Evolutionary conservation across 192 early-diverging fungal species (phyloP).

Genomic region (Chytriomyces confervae): DNA sequence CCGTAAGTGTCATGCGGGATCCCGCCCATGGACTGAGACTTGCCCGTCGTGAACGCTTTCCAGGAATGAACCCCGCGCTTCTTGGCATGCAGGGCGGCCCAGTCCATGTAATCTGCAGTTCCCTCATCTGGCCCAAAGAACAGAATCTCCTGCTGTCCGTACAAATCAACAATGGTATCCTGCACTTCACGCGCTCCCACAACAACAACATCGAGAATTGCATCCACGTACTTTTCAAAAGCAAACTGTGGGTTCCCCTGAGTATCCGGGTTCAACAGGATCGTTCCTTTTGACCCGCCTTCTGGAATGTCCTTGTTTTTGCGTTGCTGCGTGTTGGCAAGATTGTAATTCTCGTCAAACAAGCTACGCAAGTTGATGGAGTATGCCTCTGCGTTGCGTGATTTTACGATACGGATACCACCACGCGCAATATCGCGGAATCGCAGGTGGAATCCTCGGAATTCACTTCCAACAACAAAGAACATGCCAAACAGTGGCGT

Average conservation of each 20-base stretch:
- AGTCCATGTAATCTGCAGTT: conserved; percentile 98
- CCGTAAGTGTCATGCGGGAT: conserved; percentile 98
- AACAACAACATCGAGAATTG: conserved; percentile 87
- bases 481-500: conserved; percentile 90
- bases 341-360: conserved; percentile 98
- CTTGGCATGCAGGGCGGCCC: conserved; percentile 92
- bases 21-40: conserved; percentile 89
- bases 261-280: conserved; percentile 87
- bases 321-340: conserved; percentile 95
- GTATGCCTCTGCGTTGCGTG: conserved; percentile 94
- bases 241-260: conserved; percentile 94
- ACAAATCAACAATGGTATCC: conserved; percentile 90
- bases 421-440: conserved; percentile 98
- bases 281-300: conserved; percentile 98
- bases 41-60: conserved; percentile 99
- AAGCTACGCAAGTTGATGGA: conserved; percentile 95
- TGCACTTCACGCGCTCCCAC: conserved; percentile 94
- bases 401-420: conserved; percentile 96
- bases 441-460: conserved; percentile 98
- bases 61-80: conserved; percentile 89
- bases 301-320: conserved; percentile 99
- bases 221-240: conserved; percentile 98
- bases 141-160: conserved; percentile 93
- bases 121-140: conserved; percentile 99
- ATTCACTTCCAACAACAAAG: conserved; percentile 94